Conservation (phyloP, 192 early-diverging fungal genomes). For the Pilaira anomala region DNA sequence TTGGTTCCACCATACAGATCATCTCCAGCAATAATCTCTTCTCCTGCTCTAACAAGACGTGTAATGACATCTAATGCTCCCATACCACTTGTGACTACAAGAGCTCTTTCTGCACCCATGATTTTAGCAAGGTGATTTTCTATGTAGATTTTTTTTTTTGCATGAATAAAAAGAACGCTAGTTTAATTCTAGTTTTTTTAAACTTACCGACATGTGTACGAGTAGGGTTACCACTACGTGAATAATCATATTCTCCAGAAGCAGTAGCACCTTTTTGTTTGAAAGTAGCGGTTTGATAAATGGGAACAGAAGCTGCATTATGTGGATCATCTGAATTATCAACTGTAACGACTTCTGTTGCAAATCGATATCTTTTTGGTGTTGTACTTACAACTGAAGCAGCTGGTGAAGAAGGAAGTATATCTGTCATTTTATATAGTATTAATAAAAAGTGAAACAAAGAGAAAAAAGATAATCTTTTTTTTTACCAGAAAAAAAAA, state of each 20-base stretch:
- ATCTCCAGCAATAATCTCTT: conserved; percentile 92
- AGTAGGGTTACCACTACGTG: conserved; percentile 97
- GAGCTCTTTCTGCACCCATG: conserved; percentile 83
- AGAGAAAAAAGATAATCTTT: conserved; percentile 4
- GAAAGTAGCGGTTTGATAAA: conserved; percentile 98
- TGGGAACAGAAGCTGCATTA: conserved; percentile 88
- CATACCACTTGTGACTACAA: conserved; percentile 92
- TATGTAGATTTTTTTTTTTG: conserved; percentile 13
- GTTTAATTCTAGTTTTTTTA: not conserved
- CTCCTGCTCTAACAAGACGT: conserved; percentile 80
- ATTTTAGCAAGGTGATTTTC: conserved; percentile 93
- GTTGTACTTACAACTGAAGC: conserved; percentile 30
- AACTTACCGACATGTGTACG: conserved; percentile 76
- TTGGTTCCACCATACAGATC: conserved; percentile 98
- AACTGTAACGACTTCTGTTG: conserved; percentile 73
- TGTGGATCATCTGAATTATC: conserved; percentile 82
- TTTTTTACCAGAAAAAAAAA: too few relatives aligned
- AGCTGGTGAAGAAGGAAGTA: not conserved
- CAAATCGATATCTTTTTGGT: conserved; percentile 63
- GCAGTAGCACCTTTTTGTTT: conserved; percentile 81
- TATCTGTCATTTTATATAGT: not conserved
- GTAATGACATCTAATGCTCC: conserved; percentile 89
- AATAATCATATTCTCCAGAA: conserved; percentile 93
- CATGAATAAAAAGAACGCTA: not conserved
- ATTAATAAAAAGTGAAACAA: not conserved